Evolutionary conservation across 78 protist species (phyloP), one percentile per base, ranked within the genome.

Genomic region (slime mould (Dictyostelium discoideum)): DNA sequence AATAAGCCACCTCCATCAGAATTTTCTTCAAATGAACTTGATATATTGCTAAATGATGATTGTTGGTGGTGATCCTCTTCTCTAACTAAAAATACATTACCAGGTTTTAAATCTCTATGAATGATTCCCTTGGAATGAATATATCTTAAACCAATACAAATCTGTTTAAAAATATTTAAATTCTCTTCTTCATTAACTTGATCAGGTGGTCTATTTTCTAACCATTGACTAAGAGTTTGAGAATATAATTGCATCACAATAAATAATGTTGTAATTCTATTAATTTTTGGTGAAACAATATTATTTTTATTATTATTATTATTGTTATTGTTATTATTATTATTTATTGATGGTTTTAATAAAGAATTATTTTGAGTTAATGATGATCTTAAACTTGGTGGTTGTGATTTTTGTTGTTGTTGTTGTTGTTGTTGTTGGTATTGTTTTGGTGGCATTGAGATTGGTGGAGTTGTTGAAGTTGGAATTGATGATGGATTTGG

Each of bases 61-160:
- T 67, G 42, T 50, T 32, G 54, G 8, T 11, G 20, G 32, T 48
- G 32, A n/a, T 84, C 87, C 14, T 80, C 87, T 5, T 26, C 57
- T 44, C 88, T 24, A 7, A 85, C 88, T 0, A 95, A 78, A 44
- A 87, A 85, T 11, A 90, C 77, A 44, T 89, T 96, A 26, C 92
- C 97, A 14, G 97, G 97, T n/a, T 96, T 96, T 16, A 96, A 72
- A 84, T 96, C 97, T 3, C 97, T 37, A 77, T 96, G 97, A 26
- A 96, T 87, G 10, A 96, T 96, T 8, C 97, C 95, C 37, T 92
- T 87, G 1, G 92, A 63, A 80, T 96, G 97, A 37, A 96, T 89
- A 10, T 96, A 96, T 46, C 86, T 48, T 3, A 96, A 67, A n/a
- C 95, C 97, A 46, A 78, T 67, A 32, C 94, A 86, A 76, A 96